Evolutionary conservation across 2,329 filamentous ascomycete genomes (phyloP), one percentile per base, ranked within the genome.

Genomic region (Epichloe uncinata): DNA sequence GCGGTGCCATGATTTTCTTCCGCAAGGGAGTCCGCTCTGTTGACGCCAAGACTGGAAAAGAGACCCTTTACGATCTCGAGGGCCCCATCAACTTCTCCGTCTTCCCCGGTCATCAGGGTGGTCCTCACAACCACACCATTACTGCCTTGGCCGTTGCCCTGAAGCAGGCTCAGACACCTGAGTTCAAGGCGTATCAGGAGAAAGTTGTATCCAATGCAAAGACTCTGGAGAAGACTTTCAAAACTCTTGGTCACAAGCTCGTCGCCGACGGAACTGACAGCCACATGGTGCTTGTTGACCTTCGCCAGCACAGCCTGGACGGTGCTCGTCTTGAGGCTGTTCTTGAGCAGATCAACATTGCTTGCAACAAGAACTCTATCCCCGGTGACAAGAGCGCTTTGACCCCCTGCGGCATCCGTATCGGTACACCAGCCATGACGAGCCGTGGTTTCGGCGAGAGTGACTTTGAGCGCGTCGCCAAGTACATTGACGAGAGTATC

Each of bases 1-100:
- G 93, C 68, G 93, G 93, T 64, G 93, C 93, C 66, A 98, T 98
- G 93, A 98, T 98, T 74, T 98, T 98, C 81, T 98, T 90, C 83
- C 87, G 93, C 71, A 96, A 95, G 77, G 93, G 93, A 56, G 84
- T 96, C 54, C 86, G 91, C 63, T 88, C 85, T 63, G 85, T 85
- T 49, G 87, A 97, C 66, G 74, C 85, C 70, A 96, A 96, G 79
- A 83, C 85, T 54, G 89, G 89, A 63, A 91, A 95, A 73, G 80
- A 91, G 75, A 84, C 78, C 47, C 74, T 90, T 61, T 98, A 96
- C 68, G 89, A 98, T 63, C 81, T 98, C 35, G 93, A 98, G 76
- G 81, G 83, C 60, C 87, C 89, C 50, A 98, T 98, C 77, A 98
- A 98, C 76, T 90, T 94, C 70, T 97, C 93, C 51, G 93, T 98